These are phyloP conservation scores for Aspergillus carbonarius DNA, from an alignment of 2,329 filamentous ascomycete species.

Conservation along the genomic window DNA sequence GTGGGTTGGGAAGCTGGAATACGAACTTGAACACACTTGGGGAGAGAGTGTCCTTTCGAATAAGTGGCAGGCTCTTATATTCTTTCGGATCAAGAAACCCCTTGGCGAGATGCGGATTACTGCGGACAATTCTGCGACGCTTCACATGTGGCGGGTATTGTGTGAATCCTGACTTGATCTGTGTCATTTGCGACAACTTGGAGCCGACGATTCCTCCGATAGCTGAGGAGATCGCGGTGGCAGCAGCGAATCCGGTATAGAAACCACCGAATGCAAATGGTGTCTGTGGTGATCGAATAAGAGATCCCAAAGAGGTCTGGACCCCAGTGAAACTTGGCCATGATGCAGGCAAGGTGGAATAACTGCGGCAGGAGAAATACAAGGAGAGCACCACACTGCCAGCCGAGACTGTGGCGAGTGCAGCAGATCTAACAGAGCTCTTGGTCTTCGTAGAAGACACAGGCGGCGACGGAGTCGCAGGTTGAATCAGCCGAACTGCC, in stretches of 20 bases:
- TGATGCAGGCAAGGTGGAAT: too few species aligned
- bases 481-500: slow-evolving; percentile 19
- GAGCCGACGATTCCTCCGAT: slow-evolving; percentile 15
- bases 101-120: slow-evolving; percentile 41
- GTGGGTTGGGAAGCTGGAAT: slow-evolving; percentile 49
- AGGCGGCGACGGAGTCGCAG: too few species aligned
- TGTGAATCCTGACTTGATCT: slow-evolving; percentile 28
- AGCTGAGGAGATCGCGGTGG: slow-evolving; percentile 16
- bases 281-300: too few species aligned
- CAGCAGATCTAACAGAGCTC: too few species aligned
- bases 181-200: slow-evolving; percentile 20
- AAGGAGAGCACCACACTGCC: too few species aligned
- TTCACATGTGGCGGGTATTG: slow-evolving; percentile 42
- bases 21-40: slow-evolving; percentile 44
- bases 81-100: slow-evolving; percentile 53
- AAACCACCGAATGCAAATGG: too few species aligned
- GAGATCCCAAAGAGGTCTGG: too few species aligned
- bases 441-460: too few species aligned
- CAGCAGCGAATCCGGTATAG: slow-evolving; percentile 18
- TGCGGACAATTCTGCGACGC: slow-evolving; percentile 37
- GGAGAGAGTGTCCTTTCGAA: slow-evolving; percentile 24
- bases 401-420: too few species aligned
- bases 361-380: too few species aligned
- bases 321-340: too few species aligned
- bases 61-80: slow-evolving; percentile 50